Base-by-base conservation (phyloP, 352 stramenopile genomes). In the Phytophthora aleatoria region DNA sequence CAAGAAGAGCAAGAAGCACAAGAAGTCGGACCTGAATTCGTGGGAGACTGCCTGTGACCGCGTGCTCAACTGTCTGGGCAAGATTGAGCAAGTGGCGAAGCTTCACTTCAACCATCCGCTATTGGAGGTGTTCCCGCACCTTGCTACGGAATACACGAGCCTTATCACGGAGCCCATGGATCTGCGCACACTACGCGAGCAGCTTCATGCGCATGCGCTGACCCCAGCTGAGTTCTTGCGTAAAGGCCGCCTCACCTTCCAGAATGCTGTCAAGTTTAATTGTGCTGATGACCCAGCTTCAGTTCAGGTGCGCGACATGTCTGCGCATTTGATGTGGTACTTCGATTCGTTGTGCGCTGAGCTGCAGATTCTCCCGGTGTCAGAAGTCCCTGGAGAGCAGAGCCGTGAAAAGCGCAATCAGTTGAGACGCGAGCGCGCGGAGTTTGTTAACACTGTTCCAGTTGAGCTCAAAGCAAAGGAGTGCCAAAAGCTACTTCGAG, bases 211-310 rank as follows among this genome's bases (percentile, higher is more conserved):
- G 4, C 87, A 95, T 58, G 41, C 63, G 28, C 57, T 95, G 20
- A 70, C 59, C 0, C 60, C 67, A 15, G 47, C 63, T 5, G 85
- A 91, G 28, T 95, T 95, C 49, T 56, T 89, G 15, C 81, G 83
- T n/a, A 86, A 88, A 39, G 87, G 87, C 3, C 75, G 79, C 0
- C 57, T 92, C 6, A 90, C 92, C 26, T 94, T 94, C 64, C 71
- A 89, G 58, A 95, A 95, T 30, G 87, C 87, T n/a, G 77, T 90
- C 50, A 78, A 65, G 50, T 95, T 95, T 66, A 95, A 95, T 63
- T 86, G 73, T 43, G 85, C 82, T 3, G 78, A 81, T 24, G 87
- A 95, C 42, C 69, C 70, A 0, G 82, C 84, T 35, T 94, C 85
- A 24, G 60, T 75, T 4, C 85, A 93, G 33, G 83, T 95, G 10